Percentiles rank a stretch among this genome's conserved stretches.
Evolutionary conservation across 2,329 filamentous ascomycete genomes (phyloP).

Genomic region (Hysterium pulicare): DNA sequence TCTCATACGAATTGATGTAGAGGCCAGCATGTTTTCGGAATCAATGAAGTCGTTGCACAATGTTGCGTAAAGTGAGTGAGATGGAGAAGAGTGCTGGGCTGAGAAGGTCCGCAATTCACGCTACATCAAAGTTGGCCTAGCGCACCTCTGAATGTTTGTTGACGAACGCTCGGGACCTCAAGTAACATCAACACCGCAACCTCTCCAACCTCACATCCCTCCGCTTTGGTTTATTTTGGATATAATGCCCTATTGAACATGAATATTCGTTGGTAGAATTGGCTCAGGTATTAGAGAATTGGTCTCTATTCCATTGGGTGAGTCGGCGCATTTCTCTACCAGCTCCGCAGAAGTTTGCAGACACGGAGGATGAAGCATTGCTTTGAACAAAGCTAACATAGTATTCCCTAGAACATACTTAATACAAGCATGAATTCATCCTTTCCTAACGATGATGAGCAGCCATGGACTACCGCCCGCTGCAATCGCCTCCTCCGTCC

Average conservation of each 20-base stretch:
- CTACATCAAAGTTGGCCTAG: not conserved
- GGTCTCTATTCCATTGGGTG: not conserved
- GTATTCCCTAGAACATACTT: not conserved
- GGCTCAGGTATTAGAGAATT: not conserved
- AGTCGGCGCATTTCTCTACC: not conserved
- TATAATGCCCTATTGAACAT: not conserved
- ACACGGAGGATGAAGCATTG: not conserved
- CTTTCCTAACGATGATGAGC: slow-evolving; percentile 22
- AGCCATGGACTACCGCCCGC: slow-evolving; percentile 42
- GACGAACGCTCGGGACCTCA: not conserved
- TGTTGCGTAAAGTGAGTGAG: too few species aligned
- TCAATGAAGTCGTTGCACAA: too few species aligned
- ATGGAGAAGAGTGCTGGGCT: too few species aligned
- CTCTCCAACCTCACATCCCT: not conserved
- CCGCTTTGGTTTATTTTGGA: not conserved
- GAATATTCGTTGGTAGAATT: not conserved
- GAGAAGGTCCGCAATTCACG: too few species aligned
- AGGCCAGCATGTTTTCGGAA: too few species aligned
- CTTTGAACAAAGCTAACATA: not conserved
- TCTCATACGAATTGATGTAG: too few species aligned
- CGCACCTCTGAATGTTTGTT: slow-evolving; percentile 1
- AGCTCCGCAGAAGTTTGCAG: not conserved
- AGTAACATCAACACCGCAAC: not conserved
- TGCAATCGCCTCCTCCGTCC: slow-evolving; percentile 44
- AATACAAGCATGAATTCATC: not conserved